Conservation (phyloP, 176 grass and related monocot genomes). For the Phyllostachys edulis region DNA sequence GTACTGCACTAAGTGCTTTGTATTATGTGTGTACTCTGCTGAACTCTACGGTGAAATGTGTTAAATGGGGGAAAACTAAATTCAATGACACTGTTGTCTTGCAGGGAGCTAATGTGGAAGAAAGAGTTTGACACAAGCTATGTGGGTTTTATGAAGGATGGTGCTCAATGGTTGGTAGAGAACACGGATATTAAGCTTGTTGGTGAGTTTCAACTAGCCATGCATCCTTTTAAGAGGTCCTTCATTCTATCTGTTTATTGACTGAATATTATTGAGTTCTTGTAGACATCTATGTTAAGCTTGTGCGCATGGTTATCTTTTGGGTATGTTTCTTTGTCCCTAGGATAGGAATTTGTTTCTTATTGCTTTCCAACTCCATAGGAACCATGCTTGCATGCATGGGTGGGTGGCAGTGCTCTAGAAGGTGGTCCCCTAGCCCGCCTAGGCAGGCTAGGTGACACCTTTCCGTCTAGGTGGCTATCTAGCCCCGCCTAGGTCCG, state of each 20-base stretch:
- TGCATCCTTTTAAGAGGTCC: not conserved
- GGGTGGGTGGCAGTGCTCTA: too few species aligned
- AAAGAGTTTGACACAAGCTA: constrained; percentile 52
- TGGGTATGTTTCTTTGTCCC: too few species aligned
- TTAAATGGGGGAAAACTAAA: not conserved
- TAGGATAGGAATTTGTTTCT: too few species aligned
- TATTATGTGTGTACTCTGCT: not conserved
- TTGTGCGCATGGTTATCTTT: not conserved
- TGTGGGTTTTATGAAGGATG: constrained; percentile 63
- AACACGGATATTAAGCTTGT: constrained; percentile 63
- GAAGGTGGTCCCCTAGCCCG: too few species aligned
- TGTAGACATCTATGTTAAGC: too few species aligned
- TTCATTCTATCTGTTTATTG: not conserved
- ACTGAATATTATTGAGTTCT: not conserved
- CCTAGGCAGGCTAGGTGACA: too few species aligned
- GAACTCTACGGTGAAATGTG: not conserved
- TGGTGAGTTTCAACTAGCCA: constrained; percentile 40
- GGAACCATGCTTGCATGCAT: not conserved
- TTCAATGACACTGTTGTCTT: not conserved
- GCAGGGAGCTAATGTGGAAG: constrained; percentile 59
- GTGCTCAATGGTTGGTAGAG: constrained; percentile 57
- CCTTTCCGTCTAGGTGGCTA: too few species aligned
- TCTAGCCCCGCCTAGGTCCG: too few species aligned
- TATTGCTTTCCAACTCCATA: too few species aligned
- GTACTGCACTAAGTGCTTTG: not conserved